A percentile compares a stretch with the other conserved stretches of the same genome.
Conservation (phyloP, 371 early-diverging fungal genomes). For the Haplosporangium sp. region DNA sequence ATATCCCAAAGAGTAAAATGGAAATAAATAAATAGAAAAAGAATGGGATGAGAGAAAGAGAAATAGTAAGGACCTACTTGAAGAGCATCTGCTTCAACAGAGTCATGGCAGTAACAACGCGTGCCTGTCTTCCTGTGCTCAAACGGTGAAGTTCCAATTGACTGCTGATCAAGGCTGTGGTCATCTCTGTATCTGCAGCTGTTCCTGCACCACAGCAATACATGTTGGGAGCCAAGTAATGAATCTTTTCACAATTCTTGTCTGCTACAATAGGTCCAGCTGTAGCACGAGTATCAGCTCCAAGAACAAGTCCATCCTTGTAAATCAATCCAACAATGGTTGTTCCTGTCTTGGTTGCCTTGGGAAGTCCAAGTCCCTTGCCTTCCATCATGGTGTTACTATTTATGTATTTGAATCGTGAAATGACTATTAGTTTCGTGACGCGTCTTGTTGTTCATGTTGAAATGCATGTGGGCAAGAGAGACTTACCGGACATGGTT, state of each 20-base stretch:
- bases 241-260: slow-evolving; percentile 99
- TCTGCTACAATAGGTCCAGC: slow-evolving; percentile 98
- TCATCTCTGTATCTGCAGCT: slow-evolving; percentile 99
- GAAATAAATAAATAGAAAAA: too few relatives aligned
- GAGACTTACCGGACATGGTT: slow-evolving; percentile 79
- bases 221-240: slow-evolving; percentile 99
- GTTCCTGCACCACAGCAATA: slow-evolving; percentile 99
- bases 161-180: slow-evolving; percentile 93
- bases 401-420: neutral
- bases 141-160: slow-evolving; percentile 95
- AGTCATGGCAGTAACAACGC: slow-evolving; percentile 96
- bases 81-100: slow-evolving; percentile 97
- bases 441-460: slow-evolving; percentile 15
- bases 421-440: slow-evolving; percentile 1
- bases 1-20: too few relatives aligned
- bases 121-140: slow-evolving; percentile 89
- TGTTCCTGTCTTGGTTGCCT: slow-evolving; percentile 98
- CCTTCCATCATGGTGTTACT: slow-evolving; percentile 83
- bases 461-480: neutral
- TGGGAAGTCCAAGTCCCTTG: slow-evolving; percentile 87
- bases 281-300: slow-evolving; percentile 99
- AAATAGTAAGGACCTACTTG: slow-evolving; percentile 63
- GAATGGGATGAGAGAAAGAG: neutral
- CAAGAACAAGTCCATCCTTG: slow-evolving; percentile 98
- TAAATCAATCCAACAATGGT: slow-evolving; percentile 96